These are phyloP conservation scores for Chenopodium suecicum DNA, from an alignment of 148 eudicot genomes.

Conservation along the genomic window DNA sequence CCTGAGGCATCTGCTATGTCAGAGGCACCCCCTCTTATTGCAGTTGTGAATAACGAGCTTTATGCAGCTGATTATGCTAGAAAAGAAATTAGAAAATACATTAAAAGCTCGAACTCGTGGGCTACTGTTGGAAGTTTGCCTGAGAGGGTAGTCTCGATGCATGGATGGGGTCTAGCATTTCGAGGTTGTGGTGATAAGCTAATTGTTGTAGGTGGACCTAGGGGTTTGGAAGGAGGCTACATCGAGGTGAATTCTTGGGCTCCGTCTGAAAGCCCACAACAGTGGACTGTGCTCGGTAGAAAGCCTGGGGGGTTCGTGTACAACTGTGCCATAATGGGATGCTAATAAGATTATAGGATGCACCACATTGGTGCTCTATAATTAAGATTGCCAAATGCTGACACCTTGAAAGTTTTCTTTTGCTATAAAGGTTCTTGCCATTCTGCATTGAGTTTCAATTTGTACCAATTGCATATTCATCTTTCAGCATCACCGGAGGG, in stretches of 20 bases:
- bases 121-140: slow-evolving; percentile 63
- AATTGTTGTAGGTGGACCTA: slow-evolving; percentile 68
- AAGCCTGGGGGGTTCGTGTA: slow-evolving; percentile 75
- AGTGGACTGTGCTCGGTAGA: slow-evolving; percentile 61
- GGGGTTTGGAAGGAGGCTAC: slow-evolving; percentile 46
- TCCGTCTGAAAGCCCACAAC: slow-evolving; percentile 57
- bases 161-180: slow-evolving; percentile 87
- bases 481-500: slow-evolving; percentile 7
- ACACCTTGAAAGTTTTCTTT: neutral
- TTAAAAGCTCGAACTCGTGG: slow-evolving; percentile 48
- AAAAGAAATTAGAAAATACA: slow-evolving; percentile 53
- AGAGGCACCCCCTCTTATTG: slow-evolving; percentile 76
- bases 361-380: slow-evolving; percentile 9
- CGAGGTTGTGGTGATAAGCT: slow-evolving; percentile 72
- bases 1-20: slow-evolving; percentile 38
- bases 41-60: slow-evolving; percentile 66
- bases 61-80: slow-evolving; percentile 72
- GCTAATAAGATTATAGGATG: slow-evolving; percentile 34
- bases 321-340: slow-evolving; percentile 91
- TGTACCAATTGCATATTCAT: slow-evolving; percentile 23
- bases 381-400: slow-evolving; percentile 1
- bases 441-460: slow-evolving; percentile 23
- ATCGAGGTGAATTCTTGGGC: slow-evolving; percentile 73
- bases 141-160: slow-evolving; percentile 61
- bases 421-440: slow-evolving; percentile 9